Base-by-base conservation (phyloP, 2,329 filamentous ascomycete genomes). In the Shiraia sp. region DNA sequence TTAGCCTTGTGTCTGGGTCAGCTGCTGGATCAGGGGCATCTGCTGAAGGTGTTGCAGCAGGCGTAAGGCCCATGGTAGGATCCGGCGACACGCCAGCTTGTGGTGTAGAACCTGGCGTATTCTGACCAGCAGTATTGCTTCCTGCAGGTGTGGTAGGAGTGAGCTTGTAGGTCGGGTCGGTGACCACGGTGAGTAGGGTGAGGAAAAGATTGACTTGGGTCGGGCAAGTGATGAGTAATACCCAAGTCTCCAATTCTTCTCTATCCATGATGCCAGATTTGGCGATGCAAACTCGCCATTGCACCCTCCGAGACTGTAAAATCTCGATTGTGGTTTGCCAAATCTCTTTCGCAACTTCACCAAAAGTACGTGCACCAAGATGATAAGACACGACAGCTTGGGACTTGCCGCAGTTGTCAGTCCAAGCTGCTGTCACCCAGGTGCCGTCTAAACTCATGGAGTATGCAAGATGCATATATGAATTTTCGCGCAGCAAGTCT, bases 381-480 rank as follows among this genome's bases (percentile, higher is more conserved):
- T 86, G 88, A 66, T 90, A 92, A 0, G 87, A 86, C 1, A 83
- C 80, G 12, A 80, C 87, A 52, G 84, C 82, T 63, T 91, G 87
- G 47, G 87, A 82, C 45, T 80, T 82, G 2, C 89, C 89, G 17
- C 80, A 80, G 53, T 83, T 88, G 61, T 95, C 88, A 1, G 85
- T 88, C 89, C 89, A 95, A 0, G 86, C 86, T 5, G 83, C 86
- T 10, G 85, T 86, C 26, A 93, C 72, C 90, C 90, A 95, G 7
- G 84, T 76, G 14, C 86, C 82, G 63, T 92, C 87, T 9, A 85
- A 75, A 58, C 87, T 91, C 40, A 84, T 79, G 2, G 86, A 81
- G 59, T 95, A 95, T 1, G 86, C 87, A 31, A 95, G 74, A 63
- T 95, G 89, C 22, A 95, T 81, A 58, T 86, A 86, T 0, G 83